Percentiles rank a stretch among this genome's conserved stretches.
Conservation (phyloP, 1,139 yeast species). For the Hansenula lynferdii region DNA sequence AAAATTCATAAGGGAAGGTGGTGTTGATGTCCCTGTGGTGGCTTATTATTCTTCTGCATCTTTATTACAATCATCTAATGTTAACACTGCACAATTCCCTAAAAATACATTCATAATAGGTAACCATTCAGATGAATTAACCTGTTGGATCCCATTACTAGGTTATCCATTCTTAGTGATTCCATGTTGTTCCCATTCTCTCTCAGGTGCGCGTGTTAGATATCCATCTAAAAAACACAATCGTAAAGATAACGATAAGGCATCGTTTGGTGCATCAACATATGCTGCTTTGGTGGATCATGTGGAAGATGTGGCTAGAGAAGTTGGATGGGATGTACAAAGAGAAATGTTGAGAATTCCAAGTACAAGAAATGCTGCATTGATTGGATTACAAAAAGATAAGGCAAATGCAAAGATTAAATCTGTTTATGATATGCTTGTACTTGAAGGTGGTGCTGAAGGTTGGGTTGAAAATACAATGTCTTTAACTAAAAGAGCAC, state of each 20-base stretch:
- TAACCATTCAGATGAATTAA: slow-evolving; percentile 91
- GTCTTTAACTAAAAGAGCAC: slow-evolving; percentile 47
- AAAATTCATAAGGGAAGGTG: slow-evolving; percentile 2
- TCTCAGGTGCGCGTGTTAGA: slow-evolving; percentile 71
- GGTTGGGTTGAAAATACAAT: slow-evolving; percentile 84
- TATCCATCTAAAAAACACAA: slow-evolving; percentile 40
- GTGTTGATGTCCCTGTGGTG: slow-evolving; percentile 21
- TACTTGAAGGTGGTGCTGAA: slow-evolving; percentile 82
- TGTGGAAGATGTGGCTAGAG: slow-evolving; percentile 60
- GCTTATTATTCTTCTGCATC: slow-evolving; percentile 25
- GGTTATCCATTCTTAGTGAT: slow-evolving; percentile 87
- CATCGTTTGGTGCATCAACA: slow-evolving; percentile 30
- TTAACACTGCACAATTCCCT: slow-evolving; percentile 65
- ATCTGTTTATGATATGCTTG: slow-evolving; percentile 50
- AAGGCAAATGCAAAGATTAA: slow-evolving; percentile 25
- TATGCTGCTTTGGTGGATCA: slow-evolving; percentile 86
- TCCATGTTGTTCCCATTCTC: slow-evolving; percentile 91
- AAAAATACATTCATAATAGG: slow-evolving; percentile 79
- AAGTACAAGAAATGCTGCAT: slow-evolving; percentile 89
- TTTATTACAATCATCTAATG: slow-evolving; percentile 50
- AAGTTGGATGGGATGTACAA: slow-evolving; percentile 80
- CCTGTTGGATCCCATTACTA: slow-evolving; percentile 91
- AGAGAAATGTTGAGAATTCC: slow-evolving; percentile 91
- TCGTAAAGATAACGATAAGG: slow-evolving; percentile 3
- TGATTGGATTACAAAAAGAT: slow-evolving; percentile 53